Percentiles rank a stretch among this genome's conserved stretches.
These are phyloP conservation scores for Akanthomyces dipterigenus DNA, from an alignment of 2,329 filamentous ascomycete genomes.

Conservation along the genomic window DNA sequence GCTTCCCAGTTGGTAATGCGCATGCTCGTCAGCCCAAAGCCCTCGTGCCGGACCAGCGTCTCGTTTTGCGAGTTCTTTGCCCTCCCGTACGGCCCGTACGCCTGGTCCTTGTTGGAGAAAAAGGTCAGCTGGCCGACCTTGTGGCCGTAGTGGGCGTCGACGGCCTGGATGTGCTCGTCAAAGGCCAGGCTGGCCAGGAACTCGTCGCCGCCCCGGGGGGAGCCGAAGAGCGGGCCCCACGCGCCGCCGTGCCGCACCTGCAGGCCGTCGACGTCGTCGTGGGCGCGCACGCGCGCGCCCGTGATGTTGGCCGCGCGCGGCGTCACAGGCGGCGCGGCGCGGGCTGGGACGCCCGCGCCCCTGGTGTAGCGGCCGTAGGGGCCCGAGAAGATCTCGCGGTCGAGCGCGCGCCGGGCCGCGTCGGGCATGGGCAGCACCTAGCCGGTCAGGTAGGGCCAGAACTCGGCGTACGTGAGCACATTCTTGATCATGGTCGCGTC, in stretches of 20 bases:
- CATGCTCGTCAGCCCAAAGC: not conserved
- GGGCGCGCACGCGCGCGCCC: not conserved
- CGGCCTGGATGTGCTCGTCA: not conserved
- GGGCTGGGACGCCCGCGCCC: too few species aligned
- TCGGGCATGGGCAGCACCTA: not conserved
- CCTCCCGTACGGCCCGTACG: not conserved
- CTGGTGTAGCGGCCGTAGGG: not conserved
- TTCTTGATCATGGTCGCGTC: not conserved
- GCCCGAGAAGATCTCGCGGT: constrained; percentile 5
- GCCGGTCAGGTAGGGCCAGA: not conserved
- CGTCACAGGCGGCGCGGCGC: not conserved
- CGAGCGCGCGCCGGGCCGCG: not conserved
- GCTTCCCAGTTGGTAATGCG: not conserved
- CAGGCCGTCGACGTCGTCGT: not conserved
- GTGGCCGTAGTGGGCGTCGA: not conserved
- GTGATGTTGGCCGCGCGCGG: not conserved
- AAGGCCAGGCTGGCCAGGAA: not conserved
- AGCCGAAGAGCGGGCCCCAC: not conserved
- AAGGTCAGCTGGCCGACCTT: not conserved
- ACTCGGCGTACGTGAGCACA: not conserved
- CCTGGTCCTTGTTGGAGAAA: not conserved
- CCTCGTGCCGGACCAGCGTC: not conserved
- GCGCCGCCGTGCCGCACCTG: not conserved
- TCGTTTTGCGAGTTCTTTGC: not conserved
- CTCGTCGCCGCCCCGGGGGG: not conserved